phyloP scores from a whole-genome alignment of 805 yeast species.

The Blastobotrys terrestris region DNA sequence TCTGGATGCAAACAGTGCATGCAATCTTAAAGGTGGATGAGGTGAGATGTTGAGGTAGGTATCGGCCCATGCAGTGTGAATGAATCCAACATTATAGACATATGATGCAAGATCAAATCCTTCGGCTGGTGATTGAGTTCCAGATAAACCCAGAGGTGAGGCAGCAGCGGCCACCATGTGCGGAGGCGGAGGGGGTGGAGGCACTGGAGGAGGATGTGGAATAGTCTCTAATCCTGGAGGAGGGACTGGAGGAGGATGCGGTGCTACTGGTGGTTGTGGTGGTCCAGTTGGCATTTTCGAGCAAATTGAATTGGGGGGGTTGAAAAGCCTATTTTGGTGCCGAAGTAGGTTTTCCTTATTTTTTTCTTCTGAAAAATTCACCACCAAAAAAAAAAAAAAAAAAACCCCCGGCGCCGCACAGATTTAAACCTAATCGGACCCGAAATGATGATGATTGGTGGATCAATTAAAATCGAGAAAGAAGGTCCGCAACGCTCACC shows the following conservation, averaged over 20 bases:
- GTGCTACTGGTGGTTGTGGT: background rate
- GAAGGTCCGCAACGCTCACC: too few relatives aligned
- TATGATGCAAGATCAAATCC: constrained; percentile 20
- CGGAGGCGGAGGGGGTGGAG: constrained; percentile 6
- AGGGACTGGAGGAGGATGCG: background rate
- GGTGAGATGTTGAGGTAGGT: constrained; percentile 25
- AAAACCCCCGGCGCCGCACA: background rate
- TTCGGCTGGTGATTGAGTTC: background rate
- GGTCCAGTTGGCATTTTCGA: background rate
- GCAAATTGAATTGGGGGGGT: background rate
- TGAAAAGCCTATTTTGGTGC: background rate
- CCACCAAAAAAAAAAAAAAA: background rate
- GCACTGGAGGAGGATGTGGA: background rate
- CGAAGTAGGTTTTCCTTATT: background rate
- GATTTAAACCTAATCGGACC: background rate
- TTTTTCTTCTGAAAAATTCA: background rate
- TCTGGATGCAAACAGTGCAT: constrained; percentile 29
- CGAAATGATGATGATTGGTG: background rate
- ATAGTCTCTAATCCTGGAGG: background rate
- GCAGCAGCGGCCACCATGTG: constrained; percentile 1
- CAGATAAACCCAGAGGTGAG: background rate
- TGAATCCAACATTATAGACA: constrained; percentile 28
- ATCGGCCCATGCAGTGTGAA: constrained; percentile 33
- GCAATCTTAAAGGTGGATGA: constrained; percentile 26
- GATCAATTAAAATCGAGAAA: too few relatives aligned